phyloP scores from a whole-genome alignment of 345 rosid genomes.

The Eucalyptus sp. region DNA sequence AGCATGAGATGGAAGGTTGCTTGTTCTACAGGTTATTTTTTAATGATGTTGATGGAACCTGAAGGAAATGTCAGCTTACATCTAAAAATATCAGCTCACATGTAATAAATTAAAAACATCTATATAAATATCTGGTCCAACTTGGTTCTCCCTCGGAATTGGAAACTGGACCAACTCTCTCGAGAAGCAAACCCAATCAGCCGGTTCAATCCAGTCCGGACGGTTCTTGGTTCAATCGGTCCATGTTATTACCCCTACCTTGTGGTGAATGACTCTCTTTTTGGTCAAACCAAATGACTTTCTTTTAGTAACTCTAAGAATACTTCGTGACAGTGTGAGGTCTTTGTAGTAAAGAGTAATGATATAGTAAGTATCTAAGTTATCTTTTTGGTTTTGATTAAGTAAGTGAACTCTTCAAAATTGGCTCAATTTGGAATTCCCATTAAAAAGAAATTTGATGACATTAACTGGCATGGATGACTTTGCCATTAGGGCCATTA shows the following conservation, averaged over 20 bases:
- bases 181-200: accelerated
- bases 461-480: not conserved
- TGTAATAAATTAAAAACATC: no score
- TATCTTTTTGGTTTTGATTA: not conserved
- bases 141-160: accelerated
- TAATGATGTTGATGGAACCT: no score
- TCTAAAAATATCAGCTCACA: no score
- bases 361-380: accelerated
- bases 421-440: not conserved
- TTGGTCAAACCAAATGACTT: not conserved
- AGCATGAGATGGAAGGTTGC: no score
- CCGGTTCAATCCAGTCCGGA: accelerated
- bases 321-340: not conserved
- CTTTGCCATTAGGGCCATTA: not conserved
- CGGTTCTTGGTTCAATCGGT: accelerated
- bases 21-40: no score
- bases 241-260: no score
- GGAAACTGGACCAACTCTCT: no score
- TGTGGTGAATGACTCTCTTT: no score
- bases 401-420: not conserved
- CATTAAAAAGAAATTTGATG: not conserved
- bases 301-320: not conserved
- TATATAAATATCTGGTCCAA: no score
- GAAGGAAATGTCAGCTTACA: no score
- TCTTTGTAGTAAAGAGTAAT: not conserved